Evolutionary conservation across 345 rosid species (phyloP).

Genomic region (Reutealis trisperma): DNA sequence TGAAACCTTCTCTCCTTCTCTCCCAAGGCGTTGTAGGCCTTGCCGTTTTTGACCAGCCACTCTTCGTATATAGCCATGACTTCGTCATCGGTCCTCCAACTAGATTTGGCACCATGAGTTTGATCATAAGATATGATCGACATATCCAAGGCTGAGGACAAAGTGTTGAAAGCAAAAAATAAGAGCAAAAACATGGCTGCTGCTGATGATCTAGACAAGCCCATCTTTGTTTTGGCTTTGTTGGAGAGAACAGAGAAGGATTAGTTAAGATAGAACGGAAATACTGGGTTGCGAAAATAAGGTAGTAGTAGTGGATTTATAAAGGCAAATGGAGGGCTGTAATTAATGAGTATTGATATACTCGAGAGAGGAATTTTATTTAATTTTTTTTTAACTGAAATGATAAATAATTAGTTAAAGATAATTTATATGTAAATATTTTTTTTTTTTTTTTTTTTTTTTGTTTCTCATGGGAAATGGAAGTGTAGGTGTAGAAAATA

Average conservation of each 20-base stretch:
- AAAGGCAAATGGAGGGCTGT: neutral
- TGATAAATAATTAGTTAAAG: no score
- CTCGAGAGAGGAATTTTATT: neutral
- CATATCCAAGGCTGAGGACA: conserved; percentile 72
- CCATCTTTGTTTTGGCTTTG: conserved; percentile 34
- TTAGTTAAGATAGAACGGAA: neutral
- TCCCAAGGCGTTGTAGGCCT: conserved; percentile 56
- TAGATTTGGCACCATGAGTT: conserved; percentile 39
- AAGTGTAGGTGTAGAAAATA: neutral
- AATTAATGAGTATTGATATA: neutral
- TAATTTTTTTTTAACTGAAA: no score
- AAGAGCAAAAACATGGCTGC: conserved; percentile 32
- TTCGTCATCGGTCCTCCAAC: conserved; percentile 65
- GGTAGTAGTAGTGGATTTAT: neutral
- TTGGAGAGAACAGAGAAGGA: neutral
- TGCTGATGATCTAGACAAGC: conserved; percentile 24
- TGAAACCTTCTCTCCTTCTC: conserved; percentile 73
- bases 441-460: no score
- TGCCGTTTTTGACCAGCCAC: conserved; percentile 76
- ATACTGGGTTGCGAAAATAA: neutral
- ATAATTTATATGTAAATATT: no score
- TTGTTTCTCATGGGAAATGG: neutral
- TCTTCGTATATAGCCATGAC: conserved; percentile 62
- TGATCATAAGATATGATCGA: conserved; percentile 75
- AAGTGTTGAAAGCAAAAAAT: conserved; percentile 38